Base-by-base conservation (phyloP, 305 asterid species). In the Fraxinus greggii region DNA sequence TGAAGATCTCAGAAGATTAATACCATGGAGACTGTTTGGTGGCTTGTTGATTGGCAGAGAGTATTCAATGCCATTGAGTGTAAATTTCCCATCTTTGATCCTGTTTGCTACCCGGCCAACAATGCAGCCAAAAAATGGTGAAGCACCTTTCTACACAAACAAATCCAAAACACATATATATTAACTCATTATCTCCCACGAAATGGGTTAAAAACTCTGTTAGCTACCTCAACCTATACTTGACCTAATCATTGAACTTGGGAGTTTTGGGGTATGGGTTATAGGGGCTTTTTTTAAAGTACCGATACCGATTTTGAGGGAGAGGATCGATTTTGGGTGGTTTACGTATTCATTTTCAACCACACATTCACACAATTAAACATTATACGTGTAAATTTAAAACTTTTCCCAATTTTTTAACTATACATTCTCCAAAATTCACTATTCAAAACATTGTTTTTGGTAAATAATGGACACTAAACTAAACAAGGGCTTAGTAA, bases 71-170 rank as follows among this genome's bases (percentile, higher is more conserved):
- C 98, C 99, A 80, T 96, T 88, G n/a, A 94, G 90, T 33, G 87
- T 80, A 80, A 96, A 96, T 83, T 93, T 93, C 36, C 98, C 99
- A 33, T 90, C 97, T 88, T 89, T 96, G 90, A 94, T 93, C 90
- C 98, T 90, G 83, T 96, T 96, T 35, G 99, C 99, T 76, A 96
- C 99, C 76, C 99, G 93, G 83, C 99, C 99, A 73, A 96, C 99
- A 76, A 96, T 94, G 88, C 98, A 93, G 19, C 99, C 99, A 84
- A 96, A 96, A 82, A 88, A 96, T 72, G 97, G 97, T 5, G 97
- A 90, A 77, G 86, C 92, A 35, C 98, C 98, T 91, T 91, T 91
- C 99, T 96, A 91, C 79, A 80, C 76, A 87, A 31, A 77, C 80
- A 81, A 7, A 86, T 48, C 45, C 63, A 33, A 75, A 51, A 61